Conservation (phyloP, 1,284 basidiomycete genomes). For the Rugosomyces carneus region DNA sequence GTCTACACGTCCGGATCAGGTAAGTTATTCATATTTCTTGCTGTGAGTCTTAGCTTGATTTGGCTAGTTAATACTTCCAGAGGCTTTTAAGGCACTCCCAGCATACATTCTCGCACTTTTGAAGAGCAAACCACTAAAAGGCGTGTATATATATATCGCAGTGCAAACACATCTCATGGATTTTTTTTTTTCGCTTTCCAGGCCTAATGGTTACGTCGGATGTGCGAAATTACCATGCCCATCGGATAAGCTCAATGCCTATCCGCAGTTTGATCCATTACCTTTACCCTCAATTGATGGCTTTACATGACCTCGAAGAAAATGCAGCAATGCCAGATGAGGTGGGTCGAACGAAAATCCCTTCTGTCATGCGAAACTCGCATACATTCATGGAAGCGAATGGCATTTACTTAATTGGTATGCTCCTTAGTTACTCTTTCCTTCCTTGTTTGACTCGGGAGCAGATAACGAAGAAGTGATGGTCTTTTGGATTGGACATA, state of each 20-base stretch:
- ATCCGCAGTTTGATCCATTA: slow-evolving; percentile 71
- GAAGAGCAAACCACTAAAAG: slow-evolving; percentile 92
- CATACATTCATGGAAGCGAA: slow-evolving; percentile 87
- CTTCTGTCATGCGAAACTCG: slow-evolving; percentile 79
- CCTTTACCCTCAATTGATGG: slow-evolving; percentile 87
- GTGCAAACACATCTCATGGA: not conserved
- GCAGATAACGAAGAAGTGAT: slow-evolving; percentile 88
- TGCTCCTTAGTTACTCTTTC: too few species aligned
- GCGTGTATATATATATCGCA: slow-evolving; percentile 30
- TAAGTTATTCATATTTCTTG: slow-evolving; percentile 27
- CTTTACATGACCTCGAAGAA: slow-evolving; percentile 82
- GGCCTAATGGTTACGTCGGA: slow-evolving; percentile 88
- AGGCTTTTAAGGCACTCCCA: slow-evolving; percentile 87
- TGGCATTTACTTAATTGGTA: slow-evolving; percentile 89
- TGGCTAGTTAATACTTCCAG: slow-evolving; percentile 83
- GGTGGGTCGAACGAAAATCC: slow-evolving; percentile 61
- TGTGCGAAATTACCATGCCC: slow-evolving; percentile 84
- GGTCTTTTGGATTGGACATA: slow-evolving; percentile 88
- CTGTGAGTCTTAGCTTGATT: not conserved
- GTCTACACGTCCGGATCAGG: slow-evolving; percentile 77
- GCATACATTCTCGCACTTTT: slow-evolving; percentile 80
- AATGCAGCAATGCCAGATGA: slow-evolving; percentile 64
- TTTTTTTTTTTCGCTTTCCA: slow-evolving; percentile 22
- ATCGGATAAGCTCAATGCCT: slow-evolving; percentile 68
- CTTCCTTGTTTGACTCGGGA: too few species aligned